These are phyloP conservation scores for Otatea glauca DNA, from an alignment of 176 grass and related monocot genomes.

Conservation along the genomic window DNA sequence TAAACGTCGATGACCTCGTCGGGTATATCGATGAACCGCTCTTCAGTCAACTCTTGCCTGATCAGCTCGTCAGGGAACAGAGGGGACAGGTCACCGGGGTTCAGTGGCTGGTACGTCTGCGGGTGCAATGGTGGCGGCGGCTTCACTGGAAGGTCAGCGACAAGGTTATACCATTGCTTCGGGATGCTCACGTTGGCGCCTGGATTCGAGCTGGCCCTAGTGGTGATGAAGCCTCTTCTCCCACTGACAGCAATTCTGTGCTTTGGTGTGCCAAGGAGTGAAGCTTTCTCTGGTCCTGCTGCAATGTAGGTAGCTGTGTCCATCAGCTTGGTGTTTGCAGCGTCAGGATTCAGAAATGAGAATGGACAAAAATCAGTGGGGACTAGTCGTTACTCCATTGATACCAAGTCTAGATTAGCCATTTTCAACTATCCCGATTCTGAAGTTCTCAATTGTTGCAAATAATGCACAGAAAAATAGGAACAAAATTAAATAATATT, in stretches of 20 bases:
- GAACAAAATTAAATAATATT: background rate
- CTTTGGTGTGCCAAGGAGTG: background rate
- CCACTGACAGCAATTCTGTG: background rate
- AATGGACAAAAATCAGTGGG: background rate
- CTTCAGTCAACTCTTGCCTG: conserved; percentile 75
- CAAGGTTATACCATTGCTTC: conserved; percentile 92
- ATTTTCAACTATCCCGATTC: background rate
- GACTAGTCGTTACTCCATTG: background rate
- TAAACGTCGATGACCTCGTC: conserved; percentile 80
- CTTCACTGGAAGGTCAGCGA: conserved; percentile 89
- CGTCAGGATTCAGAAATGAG: background rate
- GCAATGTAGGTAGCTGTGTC: background rate
- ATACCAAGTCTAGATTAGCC: background rate
- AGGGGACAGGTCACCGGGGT: conserved; percentile 65
- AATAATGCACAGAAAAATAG: too few species aligned
- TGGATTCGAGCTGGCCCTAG: conserved; percentile 38
- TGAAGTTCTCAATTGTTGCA: background rate
- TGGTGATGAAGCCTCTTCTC: conserved; percentile 13
- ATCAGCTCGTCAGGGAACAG: conserved; percentile 97
- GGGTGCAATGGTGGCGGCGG: conserved; percentile 82
- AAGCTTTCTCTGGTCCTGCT: conserved; percentile 12
- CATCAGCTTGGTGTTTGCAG: conserved; percentile 1
- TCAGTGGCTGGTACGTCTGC: conserved; percentile 73
- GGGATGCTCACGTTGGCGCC: conserved; percentile 67
- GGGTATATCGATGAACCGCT: conserved; percentile 79